Conservation (phyloP, 2,329 filamentous ascomycete species). For the Sclerotinia glacialis region DNA sequence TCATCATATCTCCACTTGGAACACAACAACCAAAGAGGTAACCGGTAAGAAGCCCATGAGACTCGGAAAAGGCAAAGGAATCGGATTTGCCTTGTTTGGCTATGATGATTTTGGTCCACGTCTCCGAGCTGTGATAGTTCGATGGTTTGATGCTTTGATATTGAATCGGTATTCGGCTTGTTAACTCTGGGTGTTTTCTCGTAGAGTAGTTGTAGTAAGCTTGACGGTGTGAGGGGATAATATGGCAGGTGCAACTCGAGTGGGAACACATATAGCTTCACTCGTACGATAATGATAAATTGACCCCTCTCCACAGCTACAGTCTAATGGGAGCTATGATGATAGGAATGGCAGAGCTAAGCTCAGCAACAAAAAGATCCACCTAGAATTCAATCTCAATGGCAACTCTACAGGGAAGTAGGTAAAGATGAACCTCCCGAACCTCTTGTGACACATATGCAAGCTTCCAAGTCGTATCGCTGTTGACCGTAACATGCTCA, state of each 20-base stretch:
- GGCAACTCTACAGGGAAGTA: too few species aligned
- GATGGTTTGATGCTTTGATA: neutral
- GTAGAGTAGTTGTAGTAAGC: neutral
- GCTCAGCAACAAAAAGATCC: neutral
- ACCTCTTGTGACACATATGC: neutral
- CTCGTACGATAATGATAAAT: too few species aligned
- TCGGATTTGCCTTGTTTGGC: neutral
- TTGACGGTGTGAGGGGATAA: too few species aligned
- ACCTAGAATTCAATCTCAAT: neutral
- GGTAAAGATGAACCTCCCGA: neutral
- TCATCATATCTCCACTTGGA: neutral
- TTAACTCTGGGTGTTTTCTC: neutral
- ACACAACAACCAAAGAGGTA: conserved; percentile 1
- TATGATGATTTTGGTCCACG: neutral
- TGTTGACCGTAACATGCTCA: neutral
- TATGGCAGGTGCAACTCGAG: too few species aligned
- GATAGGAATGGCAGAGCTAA: neutral
- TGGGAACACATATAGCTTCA: too few species aligned
- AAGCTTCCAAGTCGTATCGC: neutral
- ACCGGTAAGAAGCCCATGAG: conserved; percentile 1
- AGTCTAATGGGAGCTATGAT: conserved; percentile 1
- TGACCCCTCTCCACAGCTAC: too few species aligned
- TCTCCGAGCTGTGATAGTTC: neutral
- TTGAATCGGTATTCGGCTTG: conserved; percentile 13
- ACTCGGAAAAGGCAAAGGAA: neutral